A percentile compares a stretch with the other conserved stretches of the same genome.
Conservation (phyloP, 106 monocot genomes). For the Vanilla planifolia region DNA sequence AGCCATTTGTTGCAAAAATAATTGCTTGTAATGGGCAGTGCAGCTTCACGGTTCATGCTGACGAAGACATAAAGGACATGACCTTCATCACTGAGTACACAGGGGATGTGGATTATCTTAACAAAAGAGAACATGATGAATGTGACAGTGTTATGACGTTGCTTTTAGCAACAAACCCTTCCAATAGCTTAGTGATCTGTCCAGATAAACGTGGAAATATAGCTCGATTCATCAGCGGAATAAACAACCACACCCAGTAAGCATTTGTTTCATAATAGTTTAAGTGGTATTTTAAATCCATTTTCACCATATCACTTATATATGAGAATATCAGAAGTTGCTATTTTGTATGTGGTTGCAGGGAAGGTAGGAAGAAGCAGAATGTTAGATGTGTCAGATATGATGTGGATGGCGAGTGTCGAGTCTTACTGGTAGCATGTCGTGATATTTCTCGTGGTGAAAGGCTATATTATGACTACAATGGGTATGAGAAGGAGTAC, state of each 20-base stretch:
- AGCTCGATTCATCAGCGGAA: slow-evolving; percentile 85
- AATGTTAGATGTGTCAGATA: slow-evolving; percentile 91
- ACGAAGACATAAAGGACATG: slow-evolving; percentile 75
- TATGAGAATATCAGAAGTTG: neutral
- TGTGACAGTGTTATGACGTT: slow-evolving; percentile 95
- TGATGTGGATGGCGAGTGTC: slow-evolving; percentile 70
- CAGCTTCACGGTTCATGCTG: slow-evolving; percentile 89
- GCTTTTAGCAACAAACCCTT: slow-evolving; percentile 45
- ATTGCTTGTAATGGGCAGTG: slow-evolving; percentile 16
- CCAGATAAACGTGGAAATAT: slow-evolving; percentile 87
- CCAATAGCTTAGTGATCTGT: slow-evolving; percentile 63
- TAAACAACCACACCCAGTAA: slow-evolving; percentile 78
- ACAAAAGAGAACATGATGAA: slow-evolving; percentile 72
- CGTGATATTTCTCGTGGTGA: slow-evolving; percentile 83
- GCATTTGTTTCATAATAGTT: slow-evolving; percentile 8
- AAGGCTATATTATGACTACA: slow-evolving; percentile 89
- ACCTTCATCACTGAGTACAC: slow-evolving; percentile 75
- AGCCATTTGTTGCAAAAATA: neutral
- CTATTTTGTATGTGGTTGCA: slow-evolving; percentile 27
- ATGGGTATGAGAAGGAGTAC: slow-evolving; percentile 81
- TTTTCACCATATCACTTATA: neutral
- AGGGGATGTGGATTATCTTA: slow-evolving; percentile 86
- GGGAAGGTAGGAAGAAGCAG: slow-evolving; percentile 85
- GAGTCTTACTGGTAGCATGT: slow-evolving; percentile 73
- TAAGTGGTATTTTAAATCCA: neutral